These are phyloP conservation scores for Thielaviopsis populi DNA, from an alignment of 2,329 filamentous ascomycete genomes.

Conservation along the genomic window DNA sequence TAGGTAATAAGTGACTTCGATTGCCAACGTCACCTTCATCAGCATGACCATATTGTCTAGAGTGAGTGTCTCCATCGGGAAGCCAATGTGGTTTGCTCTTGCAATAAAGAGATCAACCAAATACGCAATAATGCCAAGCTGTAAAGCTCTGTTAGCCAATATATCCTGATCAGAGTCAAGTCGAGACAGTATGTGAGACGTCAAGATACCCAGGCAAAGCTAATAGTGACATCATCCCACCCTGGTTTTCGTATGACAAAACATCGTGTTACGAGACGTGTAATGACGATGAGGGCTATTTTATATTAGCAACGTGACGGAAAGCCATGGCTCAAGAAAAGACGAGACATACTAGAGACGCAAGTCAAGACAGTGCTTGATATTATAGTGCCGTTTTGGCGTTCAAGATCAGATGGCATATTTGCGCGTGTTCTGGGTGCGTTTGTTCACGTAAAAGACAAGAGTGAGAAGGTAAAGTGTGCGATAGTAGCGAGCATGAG, in stretches of 20 bases:
- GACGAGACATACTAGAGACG: slow-evolving; percentile 16
- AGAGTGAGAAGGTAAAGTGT: background rate
- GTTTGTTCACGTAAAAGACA: background rate
- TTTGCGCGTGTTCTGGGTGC: background rate
- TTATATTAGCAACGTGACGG: background rate
- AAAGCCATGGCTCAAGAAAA: background rate
- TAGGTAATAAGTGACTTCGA: slow-evolving; percentile 29
- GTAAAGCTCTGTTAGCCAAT: background rate
- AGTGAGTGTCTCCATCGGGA: slow-evolving; percentile 17
- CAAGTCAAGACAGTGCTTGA: slow-evolving; percentile 17
- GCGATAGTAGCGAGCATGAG: background rate
- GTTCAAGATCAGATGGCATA: slow-evolving; percentile 18
- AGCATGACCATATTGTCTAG: slow-evolving; percentile 19
- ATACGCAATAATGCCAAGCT: slow-evolving; percentile 17
- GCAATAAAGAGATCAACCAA: slow-evolving; percentile 18
- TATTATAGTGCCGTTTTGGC: slow-evolving; percentile 19
- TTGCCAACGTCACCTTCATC: slow-evolving; percentile 23
- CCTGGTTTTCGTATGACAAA: slow-evolving; percentile 19
- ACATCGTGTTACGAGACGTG: slow-evolving; percentile 16
- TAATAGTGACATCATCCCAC: slow-evolving; percentile 19
- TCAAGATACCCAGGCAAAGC: slow-evolving; percentile 17
- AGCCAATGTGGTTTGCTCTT: slow-evolving; percentile 19
- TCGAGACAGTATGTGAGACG: background rate
- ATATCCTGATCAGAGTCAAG: too few relatives aligned
- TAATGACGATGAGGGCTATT: slow-evolving; percentile 17